phyloP scores from a whole-genome alignment of 1,139 yeast species.

The Candida sp. region DNA sequence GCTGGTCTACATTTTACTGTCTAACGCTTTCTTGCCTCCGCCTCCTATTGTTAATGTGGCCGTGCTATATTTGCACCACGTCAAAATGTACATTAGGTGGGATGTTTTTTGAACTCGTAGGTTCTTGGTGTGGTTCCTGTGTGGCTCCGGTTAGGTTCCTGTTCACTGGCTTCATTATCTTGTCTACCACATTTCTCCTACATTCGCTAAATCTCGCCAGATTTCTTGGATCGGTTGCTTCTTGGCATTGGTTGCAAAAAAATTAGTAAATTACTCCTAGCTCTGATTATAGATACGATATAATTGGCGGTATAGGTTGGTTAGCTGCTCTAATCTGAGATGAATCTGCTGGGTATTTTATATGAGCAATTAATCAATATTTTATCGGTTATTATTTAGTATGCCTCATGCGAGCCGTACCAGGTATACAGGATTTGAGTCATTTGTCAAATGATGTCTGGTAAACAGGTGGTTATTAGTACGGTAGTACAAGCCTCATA shows the following conservation, averaged over 20 bases:
- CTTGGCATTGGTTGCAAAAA: slow-evolving; percentile 1
- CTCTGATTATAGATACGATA: background rate
- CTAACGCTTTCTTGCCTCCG: too few species aligned
- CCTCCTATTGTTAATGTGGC: too few species aligned
- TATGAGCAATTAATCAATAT: background rate
- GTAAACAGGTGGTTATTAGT: background rate
- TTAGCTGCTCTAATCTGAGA: too few species aligned
- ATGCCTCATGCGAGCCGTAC: background rate
- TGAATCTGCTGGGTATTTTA: too few species aligned
- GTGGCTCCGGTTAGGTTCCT: too few species aligned
- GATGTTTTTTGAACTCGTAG: too few species aligned
- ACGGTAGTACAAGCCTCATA: too few species aligned
- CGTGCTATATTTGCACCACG: too few species aligned
- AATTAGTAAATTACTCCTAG: background rate
- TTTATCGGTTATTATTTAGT: background rate
- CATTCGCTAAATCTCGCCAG: background rate
- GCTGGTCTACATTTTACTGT: too few species aligned
- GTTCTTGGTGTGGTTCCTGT: too few species aligned
- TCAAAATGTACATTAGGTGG: too few species aligned
- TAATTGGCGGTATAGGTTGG: background rate
- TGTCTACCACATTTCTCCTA: background rate
- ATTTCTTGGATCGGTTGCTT: background rate
- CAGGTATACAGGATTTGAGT: background rate
- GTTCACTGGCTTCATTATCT: background rate
- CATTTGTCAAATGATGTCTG: background rate